Base-by-base conservation (phyloP, 1,284 basidiomycete species). In the Sporisorium exsertum region DNA sequence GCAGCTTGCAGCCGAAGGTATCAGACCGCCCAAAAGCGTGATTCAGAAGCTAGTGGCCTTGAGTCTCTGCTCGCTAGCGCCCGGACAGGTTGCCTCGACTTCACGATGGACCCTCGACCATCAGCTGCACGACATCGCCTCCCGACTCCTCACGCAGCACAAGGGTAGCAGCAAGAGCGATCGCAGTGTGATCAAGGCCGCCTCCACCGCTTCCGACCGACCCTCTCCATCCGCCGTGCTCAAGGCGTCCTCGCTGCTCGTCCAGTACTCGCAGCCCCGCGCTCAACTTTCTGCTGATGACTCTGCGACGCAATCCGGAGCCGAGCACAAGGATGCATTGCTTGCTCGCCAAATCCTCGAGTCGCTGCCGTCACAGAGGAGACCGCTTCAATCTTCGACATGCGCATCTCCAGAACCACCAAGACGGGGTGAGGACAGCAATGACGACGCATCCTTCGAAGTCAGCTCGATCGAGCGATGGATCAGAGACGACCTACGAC, bases 31-130 rank as follows among this genome's bases (percentile, higher is more conserved):
- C 18, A 46, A 51, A 9, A 56, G 40, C 26, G 13, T 60, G 27
- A 26, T 72, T n/a, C 62, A 60, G 54, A 69, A 69, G 63, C 63
- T 77, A 22, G 37, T 72, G 4, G 69, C 62, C n/a, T 65, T 77
- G 32, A 72, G 65, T 33, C 70, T 77, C 56, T 77, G 74, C 50
- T 77, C 74, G 26, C 66, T 77, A 0, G 42, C 59, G 2, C 59
- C 59, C 4, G 50, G 58, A 2, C 68, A 69, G 20, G 22, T 68
- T 3, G 59, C 66, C 27, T 66, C 70, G 52, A 72, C 54, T 26
- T 68, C 70, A 5, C 54, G 58, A 58, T 71, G 64, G 73, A 72
- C 68, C 7, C 58, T 68, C 13, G 64, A 76, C 12, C 57, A 68
- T 26, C 67, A 66, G 50, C 61, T 66, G 15, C 55, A 61, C 32